These are phyloP conservation scores for Epichloe hybrida DNA, from an alignment of 2,329 filamentous ascomycete species.

Conservation along the genomic window DNA sequence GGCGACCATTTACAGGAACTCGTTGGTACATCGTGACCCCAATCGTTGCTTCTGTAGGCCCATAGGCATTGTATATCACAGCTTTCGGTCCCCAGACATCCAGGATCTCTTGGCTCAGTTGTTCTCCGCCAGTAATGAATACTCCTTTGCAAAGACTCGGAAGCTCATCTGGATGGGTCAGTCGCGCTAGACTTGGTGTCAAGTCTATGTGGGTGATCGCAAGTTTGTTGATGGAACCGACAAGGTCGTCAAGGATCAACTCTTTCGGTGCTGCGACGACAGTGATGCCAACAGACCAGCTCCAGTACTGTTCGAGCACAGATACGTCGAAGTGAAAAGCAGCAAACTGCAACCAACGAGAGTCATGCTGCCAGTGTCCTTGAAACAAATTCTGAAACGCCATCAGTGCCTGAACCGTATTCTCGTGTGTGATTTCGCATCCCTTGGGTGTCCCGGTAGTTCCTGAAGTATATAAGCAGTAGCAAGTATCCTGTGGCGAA, in stretches of 20 bases:
- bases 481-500: constrained; percentile 47
- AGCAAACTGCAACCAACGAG: constrained; percentile 84
- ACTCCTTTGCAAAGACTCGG: constrained; percentile 69
- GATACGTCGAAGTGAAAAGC: constrained; percentile 93
- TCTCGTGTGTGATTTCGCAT: constrained; percentile 78
- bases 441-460: constrained; percentile 81
- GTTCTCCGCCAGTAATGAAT: constrained; percentile 87
- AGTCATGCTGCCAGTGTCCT: constrained; percentile 57
- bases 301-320: constrained; percentile 90
- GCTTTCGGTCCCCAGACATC: constrained; percentile 67
- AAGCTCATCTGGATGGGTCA: constrained; percentile 67
- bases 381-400: constrained; percentile 69
- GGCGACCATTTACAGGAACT: constrained; percentile 62
- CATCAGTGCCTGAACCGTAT: constrained; percentile 78
- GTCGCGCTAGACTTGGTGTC: constrained; percentile 71
- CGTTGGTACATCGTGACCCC: constrained; percentile 82
- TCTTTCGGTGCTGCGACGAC: constrained; percentile 74
- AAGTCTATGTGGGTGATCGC: constrained; percentile 83
- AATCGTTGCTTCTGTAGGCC: constrained; percentile 86
- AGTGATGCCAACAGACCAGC: constrained; percentile 80
- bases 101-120: constrained; percentile 77
- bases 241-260: constrained; percentile 71
- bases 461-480: constrained; percentile 78
- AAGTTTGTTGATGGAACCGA: constrained; percentile 55
- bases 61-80: constrained; percentile 86